Base-by-base conservation (phyloP, 177 flowering plant species). In the Vitis hybrid region DNA sequence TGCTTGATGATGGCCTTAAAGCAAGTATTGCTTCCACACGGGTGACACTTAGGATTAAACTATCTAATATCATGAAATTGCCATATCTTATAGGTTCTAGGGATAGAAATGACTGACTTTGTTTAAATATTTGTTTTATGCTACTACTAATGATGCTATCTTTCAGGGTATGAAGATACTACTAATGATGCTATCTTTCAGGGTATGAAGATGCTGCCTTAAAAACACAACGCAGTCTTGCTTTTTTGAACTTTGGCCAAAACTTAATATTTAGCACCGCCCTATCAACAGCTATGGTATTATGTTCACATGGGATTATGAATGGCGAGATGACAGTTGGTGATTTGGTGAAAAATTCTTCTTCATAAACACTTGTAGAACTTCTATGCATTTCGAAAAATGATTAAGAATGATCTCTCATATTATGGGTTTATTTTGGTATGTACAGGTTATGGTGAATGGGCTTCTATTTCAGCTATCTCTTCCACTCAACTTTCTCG, bases 381-480 rank as follows among this genome's bases (percentile, higher is more conserved):
- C 1, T 59, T 11, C 9, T 15, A 26, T 5, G 11, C 18, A 15
- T 59, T 57, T 11, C 49, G 11, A 3, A 51, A 63, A 63, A 6
- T 60, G 54, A 50, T 59, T 67, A 22, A 69, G 19, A 61, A 60
- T 68, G 39, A 16, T 70, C 26, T 18, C 1, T 16, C 12, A 15
- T 11, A 34, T 20, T 22, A 53, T 12, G n/a, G 12, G 52, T 59
- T 10, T 39, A 65, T 54, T 13, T 71, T 22, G 50, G 18, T 31
- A 54, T 18, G 16, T 29, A 58, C 78, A 93, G 98, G 97, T 96
- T 56, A 96, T 96, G 98, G 98, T 93, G 64, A 96, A 93, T 77
- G 99, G 99, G 70, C 94, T 95, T 67, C 90, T 93, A 12, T 93
- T 92, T 78, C 98, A 93, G 77, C 85, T 96, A 1, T 96, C 99